A percentile compares a stretch with the other conserved stretches of the same genome.
Evolutionary conservation across 2,329 filamentous ascomycete genomes (phyloP).

Genomic region (Raffaelea arxii): DNA sequence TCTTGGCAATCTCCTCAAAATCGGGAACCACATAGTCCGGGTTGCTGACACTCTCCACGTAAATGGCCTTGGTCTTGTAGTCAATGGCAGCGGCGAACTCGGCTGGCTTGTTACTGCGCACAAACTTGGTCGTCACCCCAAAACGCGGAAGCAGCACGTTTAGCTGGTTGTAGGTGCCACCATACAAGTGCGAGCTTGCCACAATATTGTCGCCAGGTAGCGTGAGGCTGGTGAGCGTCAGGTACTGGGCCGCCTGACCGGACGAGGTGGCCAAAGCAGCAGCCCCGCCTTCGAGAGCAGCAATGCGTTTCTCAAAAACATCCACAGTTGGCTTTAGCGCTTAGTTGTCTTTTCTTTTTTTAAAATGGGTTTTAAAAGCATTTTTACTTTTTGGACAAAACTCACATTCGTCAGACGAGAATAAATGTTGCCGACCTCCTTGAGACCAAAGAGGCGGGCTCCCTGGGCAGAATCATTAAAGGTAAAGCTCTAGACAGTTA

Average conservation of each 20-base stretch:
- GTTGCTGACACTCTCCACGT: slow-evolving; percentile 87
- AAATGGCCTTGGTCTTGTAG: slow-evolving; percentile 84
- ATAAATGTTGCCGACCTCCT: slow-evolving; percentile 96
- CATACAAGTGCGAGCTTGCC: slow-evolving; percentile 81
- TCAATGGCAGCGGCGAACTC: slow-evolving; percentile 76
- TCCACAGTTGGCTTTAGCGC: slow-evolving; percentile 91
- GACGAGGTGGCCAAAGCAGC: slow-evolving; percentile 77
- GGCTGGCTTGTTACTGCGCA: slow-evolving; percentile 66
- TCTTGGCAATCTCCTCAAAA: slow-evolving; percentile 73
- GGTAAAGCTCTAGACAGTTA: slow-evolving; percentile 53
- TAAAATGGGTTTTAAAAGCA: too few species aligned
- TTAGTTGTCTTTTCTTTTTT: too few species aligned
- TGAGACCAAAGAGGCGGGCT: slow-evolving; percentile 86
- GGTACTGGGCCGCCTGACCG: slow-evolving; percentile 85
- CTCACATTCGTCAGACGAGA: slow-evolving; percentile 85
- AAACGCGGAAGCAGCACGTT: slow-evolving; percentile 82
- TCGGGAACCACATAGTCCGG: slow-evolving; percentile 90
- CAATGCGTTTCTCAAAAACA: slow-evolving; percentile 90
- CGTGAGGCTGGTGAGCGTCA: slow-evolving; percentile 71
- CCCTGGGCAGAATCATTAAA: slow-evolving; percentile 96
- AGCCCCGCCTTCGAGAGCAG: slow-evolving; percentile 81
- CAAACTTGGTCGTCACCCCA: slow-evolving; percentile 79
- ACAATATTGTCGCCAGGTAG: slow-evolving; percentile 87
- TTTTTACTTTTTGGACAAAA: too few species aligned
- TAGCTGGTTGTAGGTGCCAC: slow-evolving; percentile 93